Evolutionary conservation across 768 basidiomycete genomes (phyloP), one percentile per base, ranked within the genome.

Genomic region (Arthromyces matolae): DNA sequence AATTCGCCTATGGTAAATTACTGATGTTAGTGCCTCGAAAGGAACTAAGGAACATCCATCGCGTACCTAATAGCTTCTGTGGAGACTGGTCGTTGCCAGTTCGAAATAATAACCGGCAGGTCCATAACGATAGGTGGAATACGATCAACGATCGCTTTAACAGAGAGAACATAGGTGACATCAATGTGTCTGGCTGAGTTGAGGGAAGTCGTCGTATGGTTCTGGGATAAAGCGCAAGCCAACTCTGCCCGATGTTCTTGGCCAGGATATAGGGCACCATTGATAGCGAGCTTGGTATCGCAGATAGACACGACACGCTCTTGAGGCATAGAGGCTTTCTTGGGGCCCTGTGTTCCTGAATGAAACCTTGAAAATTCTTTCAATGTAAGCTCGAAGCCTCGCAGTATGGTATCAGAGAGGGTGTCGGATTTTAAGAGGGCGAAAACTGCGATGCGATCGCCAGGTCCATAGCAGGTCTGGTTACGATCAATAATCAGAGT

Each of bases 1-100:
- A 53, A 77, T 73, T 51, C 77, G 72, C 58, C 81, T 75, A 47
- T 6, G 6, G 5, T 42, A 23, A 36, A 22, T n/a, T 42, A 13
- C 25, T 52, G 23, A 25, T 35, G 12, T 5, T 35, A 35, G n/a
- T 32, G 16, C 25, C 45, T 9, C 24, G 45, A 23, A 37, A 9
- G 28, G 20, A 14, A 43, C n/a, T n/a, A 68, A 65, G 32, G 62
- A 58, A 45, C 2, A 38, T n/a, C n/a, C n/a, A n/a, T n/a, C 10
- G 58, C 50, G 32, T 56, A 75, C 74, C 60, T 78, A 47, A 88
- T 73, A 24, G 88, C 86, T 63, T 89, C 87, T 14, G 76, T 69
- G 1, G 88, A 90, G 7, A 87, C 83, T 35, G 70, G 86, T 89
- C 84, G 79, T 56, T 86, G 86, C 89, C 89, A 92, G 56, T 91